Conservation (phyloP, 1,139 yeast species). For the Candida sp. region DNA sequence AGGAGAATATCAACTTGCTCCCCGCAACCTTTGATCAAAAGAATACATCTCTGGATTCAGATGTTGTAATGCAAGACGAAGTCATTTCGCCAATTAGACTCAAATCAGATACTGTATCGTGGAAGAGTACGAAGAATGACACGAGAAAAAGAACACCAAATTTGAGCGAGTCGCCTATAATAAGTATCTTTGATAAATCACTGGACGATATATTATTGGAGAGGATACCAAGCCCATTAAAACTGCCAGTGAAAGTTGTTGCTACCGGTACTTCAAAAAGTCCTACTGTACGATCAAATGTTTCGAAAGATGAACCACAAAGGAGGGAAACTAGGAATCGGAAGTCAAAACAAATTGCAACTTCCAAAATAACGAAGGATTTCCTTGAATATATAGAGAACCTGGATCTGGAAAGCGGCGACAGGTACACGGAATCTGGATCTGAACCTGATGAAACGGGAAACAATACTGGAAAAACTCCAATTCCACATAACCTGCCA, state of each 20-base stretch:
- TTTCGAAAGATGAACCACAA: neutral
- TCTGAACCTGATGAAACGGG: neutral
- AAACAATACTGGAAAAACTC: neutral
- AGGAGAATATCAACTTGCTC: slow-evolving; percentile 6
- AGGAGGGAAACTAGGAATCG: neutral
- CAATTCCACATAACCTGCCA: neutral
- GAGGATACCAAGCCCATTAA: neutral
- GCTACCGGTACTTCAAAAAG: neutral
- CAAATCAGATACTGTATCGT: neutral
- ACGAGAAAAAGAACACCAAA: neutral
- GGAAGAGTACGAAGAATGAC: neutral
- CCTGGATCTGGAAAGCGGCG: neutral
- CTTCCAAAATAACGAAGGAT: neutral
- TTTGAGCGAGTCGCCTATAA: slow-evolving; percentile 5
- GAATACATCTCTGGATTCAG: neutral
- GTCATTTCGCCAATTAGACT: slow-evolving; percentile 1
- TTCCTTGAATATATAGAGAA: neutral
- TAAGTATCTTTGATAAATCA: slow-evolving; percentile 12
- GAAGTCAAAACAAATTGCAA: neutral
- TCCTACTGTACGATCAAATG: neutral
- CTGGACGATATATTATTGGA: slow-evolving; percentile 5
- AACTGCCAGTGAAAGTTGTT: neutral
- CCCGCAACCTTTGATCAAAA: neutral
- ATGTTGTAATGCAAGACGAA: neutral
- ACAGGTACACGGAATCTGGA: neutral